Evolutionary conservation across 129 eudicot species (phyloP).

Genomic region (Mikania micrantha): DNA sequence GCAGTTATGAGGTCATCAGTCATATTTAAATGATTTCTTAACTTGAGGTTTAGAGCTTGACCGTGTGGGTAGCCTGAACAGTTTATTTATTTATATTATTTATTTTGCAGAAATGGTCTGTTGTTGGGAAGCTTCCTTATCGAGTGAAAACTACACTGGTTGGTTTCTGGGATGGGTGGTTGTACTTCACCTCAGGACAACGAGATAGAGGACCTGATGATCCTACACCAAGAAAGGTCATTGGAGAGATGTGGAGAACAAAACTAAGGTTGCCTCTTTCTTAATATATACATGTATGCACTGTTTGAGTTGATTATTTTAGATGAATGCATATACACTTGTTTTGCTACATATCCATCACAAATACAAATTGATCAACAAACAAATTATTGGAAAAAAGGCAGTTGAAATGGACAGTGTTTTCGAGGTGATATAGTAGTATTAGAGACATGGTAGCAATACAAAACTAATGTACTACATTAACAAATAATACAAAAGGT

Average conservation of each 20-base stretch:
- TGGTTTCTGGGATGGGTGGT: slow-evolving; percentile 84
- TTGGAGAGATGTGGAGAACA: slow-evolving; percentile 97
- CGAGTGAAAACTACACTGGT: slow-evolving; percentile 91
- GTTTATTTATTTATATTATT: neutral
- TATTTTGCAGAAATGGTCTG: slow-evolving; percentile 72
- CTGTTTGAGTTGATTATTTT: slow-evolving; percentile 6
- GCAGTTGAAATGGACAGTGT: no score
- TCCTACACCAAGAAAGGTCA: slow-evolving; percentile 88
- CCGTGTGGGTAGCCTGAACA: neutral
- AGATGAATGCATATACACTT: neutral
- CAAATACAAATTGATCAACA: no score
- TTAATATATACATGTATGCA: slow-evolving; percentile 6
- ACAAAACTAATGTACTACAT: no score
- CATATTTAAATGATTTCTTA: no score
- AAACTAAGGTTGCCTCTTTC: slow-evolving; percentile 36
- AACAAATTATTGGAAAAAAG: neutral
- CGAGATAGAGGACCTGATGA: slow-evolving; percentile 89
- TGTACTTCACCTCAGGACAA: slow-evolving; percentile 95
- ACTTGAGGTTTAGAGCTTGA: neutral
- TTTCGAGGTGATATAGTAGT: no score
- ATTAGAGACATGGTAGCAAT: no score
- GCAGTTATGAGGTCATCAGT: neutral
- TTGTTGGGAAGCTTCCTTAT: slow-evolving; percentile 83
- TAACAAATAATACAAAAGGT: neutral
- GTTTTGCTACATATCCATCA: no score